A percentile compares a stretch with the other conserved stretches of the same genome.
phyloP scores from a whole-genome alignment of 495 filamentous ascomycete species.

The Chaetomium tenue region DNA sequence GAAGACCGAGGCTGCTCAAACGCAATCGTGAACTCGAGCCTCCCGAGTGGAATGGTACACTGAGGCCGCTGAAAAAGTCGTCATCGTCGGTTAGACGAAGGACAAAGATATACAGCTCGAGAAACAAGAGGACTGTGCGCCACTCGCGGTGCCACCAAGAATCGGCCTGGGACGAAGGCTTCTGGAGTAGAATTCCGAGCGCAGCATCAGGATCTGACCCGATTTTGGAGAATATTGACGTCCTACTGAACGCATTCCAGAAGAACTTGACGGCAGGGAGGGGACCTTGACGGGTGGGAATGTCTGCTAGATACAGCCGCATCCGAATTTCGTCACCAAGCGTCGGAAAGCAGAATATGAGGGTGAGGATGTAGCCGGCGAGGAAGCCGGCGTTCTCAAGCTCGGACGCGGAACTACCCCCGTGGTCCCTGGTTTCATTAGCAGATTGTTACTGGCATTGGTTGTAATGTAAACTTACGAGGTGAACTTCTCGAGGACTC shows the following conservation, averaged over 20 bases:
- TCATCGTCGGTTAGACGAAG: conserved; percentile 93
- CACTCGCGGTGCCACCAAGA: conserved; percentile 65
- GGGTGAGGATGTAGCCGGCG: conserved; percentile 81
- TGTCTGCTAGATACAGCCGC: conserved; percentile 86
- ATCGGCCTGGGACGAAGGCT: conserved; percentile 24
- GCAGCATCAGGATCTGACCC: conserved; percentile 35
- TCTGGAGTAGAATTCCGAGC: conserved; percentile 30
- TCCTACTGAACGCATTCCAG: conserved; percentile 73
- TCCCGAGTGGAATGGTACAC: conserved; percentile 14
- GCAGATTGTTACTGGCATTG: conserved; percentile 23
- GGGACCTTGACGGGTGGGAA: conserved; percentile 47
- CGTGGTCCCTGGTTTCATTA: conserved; percentile 33
- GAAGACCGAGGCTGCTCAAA: conserved; percentile 66
- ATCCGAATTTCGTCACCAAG: conserved; percentile 88
- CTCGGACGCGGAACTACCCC: conserved; percentile 32
- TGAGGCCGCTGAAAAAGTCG: conserved; percentile 59
- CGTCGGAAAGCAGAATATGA: conserved; percentile 82
- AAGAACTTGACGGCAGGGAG: conserved; percentile 82
- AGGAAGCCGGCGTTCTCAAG: conserved; percentile 66
- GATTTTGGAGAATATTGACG: conserved; percentile 64
- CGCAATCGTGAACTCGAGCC: conserved; percentile 42
- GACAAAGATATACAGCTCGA: conserved; percentile 91
- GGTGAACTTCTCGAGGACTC: conserved; percentile 40
- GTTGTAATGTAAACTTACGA: conserved; percentile 31
- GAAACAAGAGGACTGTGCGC: conserved; percentile 83